Base-by-base conservation (phyloP, 192 early-diverging fungal genomes). In the Mortierella antarctica region DNA sequence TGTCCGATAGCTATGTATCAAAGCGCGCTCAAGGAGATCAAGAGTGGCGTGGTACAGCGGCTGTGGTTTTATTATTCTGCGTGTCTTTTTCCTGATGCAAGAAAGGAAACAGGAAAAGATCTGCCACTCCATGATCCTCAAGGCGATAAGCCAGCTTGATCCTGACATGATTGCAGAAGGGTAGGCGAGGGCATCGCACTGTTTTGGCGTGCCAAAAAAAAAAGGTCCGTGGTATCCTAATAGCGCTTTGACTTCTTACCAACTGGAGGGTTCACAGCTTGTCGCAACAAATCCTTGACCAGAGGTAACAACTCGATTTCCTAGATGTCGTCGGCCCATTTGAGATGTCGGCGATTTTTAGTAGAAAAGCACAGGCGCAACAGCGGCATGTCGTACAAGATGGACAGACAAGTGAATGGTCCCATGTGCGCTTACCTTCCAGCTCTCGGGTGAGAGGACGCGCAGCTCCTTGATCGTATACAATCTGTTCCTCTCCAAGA, bases 211-310 rank as follows among this genome's bases (percentile, higher is more conserved):
- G 31, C 3, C 1, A 31, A 31, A 18, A 18, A 56, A 56, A 56
- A 56, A 56, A 23, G 54, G 20, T 15, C 31, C 31, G 54, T 20
- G 54, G 54, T 20, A 56, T 9, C 20, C n/a, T 9, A 23, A 12
- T 9, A 23, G 54, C 17, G 54, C 20, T 13, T 23, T 18, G 20
- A 23, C 66, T 67, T 58, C 57, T 62, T 76, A 70, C 70, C 78
- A 17, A 71, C 51, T 20, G 65, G 68, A 45, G 82, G 82, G 61
- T 82, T 68, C n/a, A 88, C 65, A 15, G 86, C 79, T 0, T 74
- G 62, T 49, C 80, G 83, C 52, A 88, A 74, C 7, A 88, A 70
- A 52, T 88, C 86, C 62, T 85, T 88, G 0, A 88, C 86, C 46
- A 88, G 50, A 6, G 86, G 86, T 21, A 88, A 61, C 13, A 88